phyloP scores from a whole-genome alignment of 208 protist species.

The Tritrichomonas foetus region DNA sequence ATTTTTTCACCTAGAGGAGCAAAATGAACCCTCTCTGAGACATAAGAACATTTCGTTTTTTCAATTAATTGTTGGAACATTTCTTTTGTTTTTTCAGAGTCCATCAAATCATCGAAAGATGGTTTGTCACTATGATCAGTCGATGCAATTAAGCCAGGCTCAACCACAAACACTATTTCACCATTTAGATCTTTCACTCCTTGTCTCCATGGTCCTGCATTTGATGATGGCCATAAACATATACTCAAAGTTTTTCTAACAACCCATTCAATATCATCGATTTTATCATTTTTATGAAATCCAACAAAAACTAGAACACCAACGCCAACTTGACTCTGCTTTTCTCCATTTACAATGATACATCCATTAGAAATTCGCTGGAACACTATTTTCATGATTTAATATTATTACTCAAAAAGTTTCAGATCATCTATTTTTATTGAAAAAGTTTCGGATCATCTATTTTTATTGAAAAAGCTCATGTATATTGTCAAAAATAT shows the following conservation, averaged over 20 bases:
- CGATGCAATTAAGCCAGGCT: neutral
- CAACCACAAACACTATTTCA: neutral
- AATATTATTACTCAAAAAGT: too few relatives aligned
- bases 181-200: neutral
- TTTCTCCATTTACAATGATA: neutral
- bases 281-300: neutral
- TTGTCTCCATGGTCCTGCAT: neutral
- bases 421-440: too few relatives aligned
- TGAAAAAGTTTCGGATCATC: too few relatives aligned
- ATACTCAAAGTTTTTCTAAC: neutral
- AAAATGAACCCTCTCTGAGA: neutral
- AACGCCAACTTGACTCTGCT: neutral
- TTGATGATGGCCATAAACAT: neutral
- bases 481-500: too few relatives aligned
- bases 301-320: neutral
- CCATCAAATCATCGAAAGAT: neutral
- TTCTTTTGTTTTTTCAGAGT: neutral
- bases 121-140: neutral
- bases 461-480: too few relatives aligned
- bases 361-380: neutral
- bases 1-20: neutral
- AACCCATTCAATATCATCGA: neutral
- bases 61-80: neutral
- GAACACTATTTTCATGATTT: neutral
- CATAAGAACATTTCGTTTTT: neutral